phyloP scores from a whole-genome alignment of 208 protist species.

The Acanthamoeba sp. region DNA sequence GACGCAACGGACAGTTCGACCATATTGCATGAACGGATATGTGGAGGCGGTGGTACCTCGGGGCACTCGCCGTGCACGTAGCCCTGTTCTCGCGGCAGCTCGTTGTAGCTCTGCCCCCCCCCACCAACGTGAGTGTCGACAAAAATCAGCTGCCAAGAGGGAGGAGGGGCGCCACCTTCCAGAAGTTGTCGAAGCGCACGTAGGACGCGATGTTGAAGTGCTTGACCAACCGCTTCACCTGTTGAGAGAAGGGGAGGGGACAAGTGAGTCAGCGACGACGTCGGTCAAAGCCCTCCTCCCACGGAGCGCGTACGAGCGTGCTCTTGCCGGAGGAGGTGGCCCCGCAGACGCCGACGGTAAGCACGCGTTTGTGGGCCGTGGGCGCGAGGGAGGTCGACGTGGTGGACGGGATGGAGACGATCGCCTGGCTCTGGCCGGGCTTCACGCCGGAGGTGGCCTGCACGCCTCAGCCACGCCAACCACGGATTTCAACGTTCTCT shows the following conservation, averaged over 20 bases:
- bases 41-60: not conserved
- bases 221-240: not conserved
- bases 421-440: not conserved
- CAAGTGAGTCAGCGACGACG: too few species aligned
- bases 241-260: too few species aligned
- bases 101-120: slow-evolving; percentile 28
- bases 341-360: slow-evolving; percentile 6
- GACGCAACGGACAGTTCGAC: not conserved
- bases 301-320: not conserved
- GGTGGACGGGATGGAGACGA: not conserved
- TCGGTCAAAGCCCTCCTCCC: too few species aligned
- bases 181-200: slow-evolving; percentile 31
- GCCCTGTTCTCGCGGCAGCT: slow-evolving; percentile 16
- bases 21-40: not conserved
- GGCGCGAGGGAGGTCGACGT: not conserved
- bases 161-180: not conserved
- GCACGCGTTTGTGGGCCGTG: not conserved
- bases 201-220: not conserved
- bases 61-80: slow-evolving; percentile 34
- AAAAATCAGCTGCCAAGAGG: not conserved
- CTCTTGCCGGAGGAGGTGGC: slow-evolving; percentile 33
- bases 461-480: not conserved
- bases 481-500: too few species aligned
- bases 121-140: not conserved
- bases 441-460: not conserved